Evolutionary conservation across 164 flowering plant species (phyloP).

Genomic region (Annona squamosa): DNA sequence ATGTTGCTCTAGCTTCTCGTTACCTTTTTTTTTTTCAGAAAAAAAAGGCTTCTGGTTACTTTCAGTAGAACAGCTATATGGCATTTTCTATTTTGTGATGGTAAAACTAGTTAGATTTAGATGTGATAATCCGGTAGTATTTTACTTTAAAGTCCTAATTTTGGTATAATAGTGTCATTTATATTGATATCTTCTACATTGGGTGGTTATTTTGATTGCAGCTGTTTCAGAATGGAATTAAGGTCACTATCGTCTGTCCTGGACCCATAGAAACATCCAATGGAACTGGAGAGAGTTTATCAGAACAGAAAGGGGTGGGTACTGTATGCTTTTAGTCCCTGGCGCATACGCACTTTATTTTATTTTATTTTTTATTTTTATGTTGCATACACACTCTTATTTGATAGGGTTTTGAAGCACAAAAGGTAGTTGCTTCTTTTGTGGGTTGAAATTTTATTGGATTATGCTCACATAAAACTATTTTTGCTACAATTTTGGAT

Average conservation of each 20-base stretch:
- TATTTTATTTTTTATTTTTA: neutral
- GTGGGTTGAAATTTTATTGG: too few relatives aligned
- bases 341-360: neutral
- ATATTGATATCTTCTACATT: neutral
- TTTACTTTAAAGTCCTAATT: neutral
- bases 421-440: too few relatives aligned
- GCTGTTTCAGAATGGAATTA: conserved; percentile 81
- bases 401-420: neutral
- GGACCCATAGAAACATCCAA: conserved; percentile 84
- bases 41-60: too few relatives aligned
- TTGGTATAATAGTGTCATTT: neutral
- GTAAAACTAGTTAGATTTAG: neutral
- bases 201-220: conserved; percentile 16
- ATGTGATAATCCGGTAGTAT: neutral
- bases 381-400: neutral
- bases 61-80: too few relatives aligned
- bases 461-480: neutral
- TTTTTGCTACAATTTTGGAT: neutral
- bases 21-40: neutral
- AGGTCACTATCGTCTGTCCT: conserved; percentile 93
- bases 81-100: neutral
- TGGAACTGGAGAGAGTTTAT: conserved; percentile 36
- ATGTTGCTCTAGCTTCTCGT: neutral
- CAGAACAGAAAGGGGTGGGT: conserved; percentile 37
- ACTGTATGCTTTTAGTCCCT: neutral